Evolutionary conservation across 2,329 filamentous ascomycete genomes (phyloP), one percentile per base, ranked within the genome.

Genomic region (Emmonsiellopsis sp.): DNA sequence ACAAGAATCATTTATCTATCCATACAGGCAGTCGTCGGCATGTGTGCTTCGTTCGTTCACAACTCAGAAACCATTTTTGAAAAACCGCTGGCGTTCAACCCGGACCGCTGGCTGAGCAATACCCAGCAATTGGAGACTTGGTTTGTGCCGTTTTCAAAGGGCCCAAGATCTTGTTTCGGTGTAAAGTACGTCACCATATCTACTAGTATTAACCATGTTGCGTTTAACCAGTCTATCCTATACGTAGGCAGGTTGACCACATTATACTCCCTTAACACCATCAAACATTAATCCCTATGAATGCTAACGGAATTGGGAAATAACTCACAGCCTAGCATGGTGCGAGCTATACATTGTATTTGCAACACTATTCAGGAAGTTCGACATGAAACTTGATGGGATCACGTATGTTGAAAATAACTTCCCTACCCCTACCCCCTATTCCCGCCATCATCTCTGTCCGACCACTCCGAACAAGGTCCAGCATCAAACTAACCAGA

Each of bases 121-220:
- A 59, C 55, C 0, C 55, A 58, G 11, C 66, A 70, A 37, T 59
- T 67, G 26, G 64, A 62, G 43, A 61, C 59, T 5, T 71, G 63
- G n/a, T 54, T 75, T 10, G 69, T 76, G 30, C 63, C 74, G 1
- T 79, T 79, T 58, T 71, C 67, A 1, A 63, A 70, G 34, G 76
- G 76, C 0, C 65, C 72, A 0, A 62, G 75, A 43, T 65, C 61
- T 52, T 75, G 71, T 58, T 57, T 73, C 9, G 71, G 70, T 30
- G 56, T 61, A 20, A 68, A 69, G 53, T 60, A 48, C 20, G 51
- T 30, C 3, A 26, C 1, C 3, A 34, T 34, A 13, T 34, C 10
- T 30, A 46, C 15, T 15, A n/a, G 6, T n/a, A 44, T 44, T 9
- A 15, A 44, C 8, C 41, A 5, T 15, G 15, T 44, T 15, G 4